Percentiles rank a stretch among this genome's conserved stretches.
Conservation (phyloP, 2,329 filamentous ascomycete species). For the Fusarium transvaalense region DNA sequence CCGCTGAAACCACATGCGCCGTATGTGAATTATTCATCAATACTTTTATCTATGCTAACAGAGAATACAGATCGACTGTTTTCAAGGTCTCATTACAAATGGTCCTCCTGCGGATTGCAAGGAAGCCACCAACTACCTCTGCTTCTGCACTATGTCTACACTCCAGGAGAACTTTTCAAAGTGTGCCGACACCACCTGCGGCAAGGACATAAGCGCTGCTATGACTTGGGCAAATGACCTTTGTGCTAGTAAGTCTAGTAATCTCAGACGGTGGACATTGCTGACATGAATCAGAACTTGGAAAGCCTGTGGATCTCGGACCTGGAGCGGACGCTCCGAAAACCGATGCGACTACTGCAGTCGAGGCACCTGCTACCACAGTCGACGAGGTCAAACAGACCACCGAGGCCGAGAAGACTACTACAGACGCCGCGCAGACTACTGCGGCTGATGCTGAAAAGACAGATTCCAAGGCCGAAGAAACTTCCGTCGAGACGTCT, state of each 20-base stretch:
- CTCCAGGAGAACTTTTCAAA: conserved; percentile 46
- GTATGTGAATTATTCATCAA: neutral
- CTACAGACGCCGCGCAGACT: neutral
- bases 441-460: neutral
- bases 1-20: conserved; percentile 32
- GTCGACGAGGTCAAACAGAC: conserved; percentile 1
- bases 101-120: conserved; percentile 48
- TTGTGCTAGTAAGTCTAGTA: conserved; percentile 49
- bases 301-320: conserved; percentile 27
- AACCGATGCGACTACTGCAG: conserved; percentile 7
- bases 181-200: conserved; percentile 34
- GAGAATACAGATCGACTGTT: conserved; percentile 45
- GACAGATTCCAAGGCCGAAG: neutral
- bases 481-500: neutral
- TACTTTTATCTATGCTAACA: neutral
- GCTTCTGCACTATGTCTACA: conserved; percentile 47
- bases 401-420: neutral
- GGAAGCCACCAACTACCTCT: conserved; percentile 50
- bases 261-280: rapidly evolving
- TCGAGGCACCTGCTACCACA: neutral
- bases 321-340: conserved; percentile 10
- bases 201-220: conserved; percentile 20
- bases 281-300: conserved; percentile 21
- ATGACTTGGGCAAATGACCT: conserved; percentile 45
- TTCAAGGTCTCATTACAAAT: conserved; percentile 47